Conservation (phyloP, 129 eudicot species). For the Saposhnikovia divaricata region DNA sequence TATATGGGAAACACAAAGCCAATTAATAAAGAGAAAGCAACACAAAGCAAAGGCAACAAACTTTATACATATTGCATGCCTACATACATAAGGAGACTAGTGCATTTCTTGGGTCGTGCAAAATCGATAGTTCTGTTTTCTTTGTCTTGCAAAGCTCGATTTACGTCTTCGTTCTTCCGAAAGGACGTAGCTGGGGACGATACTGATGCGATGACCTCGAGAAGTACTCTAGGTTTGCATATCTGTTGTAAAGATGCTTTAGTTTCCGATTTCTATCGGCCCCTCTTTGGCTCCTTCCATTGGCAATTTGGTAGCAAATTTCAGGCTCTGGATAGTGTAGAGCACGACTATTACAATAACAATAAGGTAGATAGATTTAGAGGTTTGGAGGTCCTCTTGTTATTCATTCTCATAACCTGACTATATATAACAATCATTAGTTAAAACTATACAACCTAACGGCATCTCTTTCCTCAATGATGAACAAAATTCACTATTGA, state of each 20-base stretch:
- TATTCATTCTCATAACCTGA: background rate
- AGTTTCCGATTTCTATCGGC: background rate
- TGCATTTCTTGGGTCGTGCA: conserved; percentile 18
- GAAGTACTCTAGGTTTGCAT: conserved; percentile 11
- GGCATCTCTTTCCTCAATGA: conserved; percentile 13
- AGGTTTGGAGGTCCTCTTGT: background rate
- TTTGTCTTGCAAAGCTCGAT: conserved; percentile 6
- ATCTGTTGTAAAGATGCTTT: background rate
- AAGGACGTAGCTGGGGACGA: conserved; percentile 5
- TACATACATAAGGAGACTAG: conserved; percentile 25
- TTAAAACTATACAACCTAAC: background rate
- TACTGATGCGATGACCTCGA: conserved; percentile 12
- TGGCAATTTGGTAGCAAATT: background rate
- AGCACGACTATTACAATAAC: background rate
- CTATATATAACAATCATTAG: background rate
- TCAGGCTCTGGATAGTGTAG: background rate
- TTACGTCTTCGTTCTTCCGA: background rate
- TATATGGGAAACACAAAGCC: conserved; percentile 52
- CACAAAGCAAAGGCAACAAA: conserved; percentile 38
- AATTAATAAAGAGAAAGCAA: conserved; percentile 44
- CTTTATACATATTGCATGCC: conserved; percentile 37
- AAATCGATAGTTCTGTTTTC: conserved; percentile 14
- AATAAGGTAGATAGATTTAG: background rate
- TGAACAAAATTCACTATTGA: conserved; percentile 21
- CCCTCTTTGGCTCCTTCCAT: background rate